Evolutionary conservation across 2,329 filamentous ascomycete genomes (phyloP), one percentile per base, ranked within the genome.

Genomic region (Sporothrix luriei): DNA sequence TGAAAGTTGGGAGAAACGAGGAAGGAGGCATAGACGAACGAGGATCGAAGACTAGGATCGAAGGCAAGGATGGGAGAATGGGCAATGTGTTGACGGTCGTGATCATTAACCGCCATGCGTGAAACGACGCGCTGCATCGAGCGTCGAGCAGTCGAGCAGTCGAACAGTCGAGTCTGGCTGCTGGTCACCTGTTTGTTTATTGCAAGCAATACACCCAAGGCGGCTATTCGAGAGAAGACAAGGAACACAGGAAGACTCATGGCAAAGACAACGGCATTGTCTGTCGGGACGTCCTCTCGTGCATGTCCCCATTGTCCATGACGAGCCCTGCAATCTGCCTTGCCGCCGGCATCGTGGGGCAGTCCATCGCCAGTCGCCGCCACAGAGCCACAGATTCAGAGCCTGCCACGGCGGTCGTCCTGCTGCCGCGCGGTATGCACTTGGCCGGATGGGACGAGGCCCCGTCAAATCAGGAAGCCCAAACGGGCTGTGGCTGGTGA

Each of bases 401-500:
- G 54, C 26, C 29, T 38, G 26, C n/a, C 7, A 24, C 10, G 6
- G 33, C n/a, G n/a, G 43, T 46, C 57, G 38, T 26, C n/a, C 55
- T 62, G 11, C 57, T 62, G 57, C 57, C 38, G 57, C 57, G 57
- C 57, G 57, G 57, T 46, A 62, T 62, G 43, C 38, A 33, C 1
- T 24, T 24, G 57, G 57, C 38, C 57, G 21, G 57, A 2, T 6
- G 3, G 57, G 21, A 43, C 4, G 57, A 24, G 57, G 57, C 57
- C 55, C 38, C 5, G 2, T 46, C 57, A 62, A 62, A 62, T 62
- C 57, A 62, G 38, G 33, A 46, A 11, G 38, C 38, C 6, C 40
- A 46, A 14, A 43, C 3, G 21, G 57, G 24, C 38, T 62, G 57
- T 46, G 38, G 57, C 57, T 46, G n/a, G 57, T 46, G 38, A 13